A percentile compares a stretch with the other conserved stretches of the same genome.
phyloP scores from a whole-genome alignment of 192 early-diverging fungal genomes.

The Diversispora epigaea region DNA sequence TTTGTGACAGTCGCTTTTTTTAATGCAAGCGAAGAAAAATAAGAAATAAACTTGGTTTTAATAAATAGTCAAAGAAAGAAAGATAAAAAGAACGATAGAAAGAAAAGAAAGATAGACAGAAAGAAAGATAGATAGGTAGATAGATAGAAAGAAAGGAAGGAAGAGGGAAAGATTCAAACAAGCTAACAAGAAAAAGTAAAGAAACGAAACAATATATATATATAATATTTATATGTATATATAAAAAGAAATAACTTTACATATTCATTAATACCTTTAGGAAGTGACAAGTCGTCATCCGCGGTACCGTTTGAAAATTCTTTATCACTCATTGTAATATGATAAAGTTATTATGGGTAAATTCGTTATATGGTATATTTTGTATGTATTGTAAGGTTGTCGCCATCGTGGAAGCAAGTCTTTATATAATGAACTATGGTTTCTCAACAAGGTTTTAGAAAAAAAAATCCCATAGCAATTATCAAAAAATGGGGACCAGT shows the following conservation, averaged over 20 bases:
- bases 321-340: slow-evolving; percentile 49
- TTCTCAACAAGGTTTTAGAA: background rate
- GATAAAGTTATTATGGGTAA: background rate
- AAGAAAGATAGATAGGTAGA: no score
- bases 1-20: slow-evolving; percentile 84
- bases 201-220: background rate
- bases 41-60: background rate
- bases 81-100: background rate
- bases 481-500: slow-evolving; percentile 5
- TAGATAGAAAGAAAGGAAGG: background rate
- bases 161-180: background rate
- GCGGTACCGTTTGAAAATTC: slow-evolving; percentile 42
- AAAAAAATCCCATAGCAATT: slow-evolving; percentile 3
- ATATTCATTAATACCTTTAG: slow-evolving; percentile 59
- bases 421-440: slow-evolving; percentile 26
- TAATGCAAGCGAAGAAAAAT: background rate
- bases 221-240: no score
- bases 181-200: background rate
- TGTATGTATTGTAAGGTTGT: background rate
- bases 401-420: slow-evolving; percentile 1
- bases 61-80: background rate
- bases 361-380: background rate
- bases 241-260: background rate
- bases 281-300: slow-evolving; percentile 89
- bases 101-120: background rate